A percentile compares a stretch with the other conserved stretches of the same genome.
phyloP scores from a whole-genome alignment of 2,329 filamentous ascomycete genomes.

The Scytalidium sp. region DNA sequence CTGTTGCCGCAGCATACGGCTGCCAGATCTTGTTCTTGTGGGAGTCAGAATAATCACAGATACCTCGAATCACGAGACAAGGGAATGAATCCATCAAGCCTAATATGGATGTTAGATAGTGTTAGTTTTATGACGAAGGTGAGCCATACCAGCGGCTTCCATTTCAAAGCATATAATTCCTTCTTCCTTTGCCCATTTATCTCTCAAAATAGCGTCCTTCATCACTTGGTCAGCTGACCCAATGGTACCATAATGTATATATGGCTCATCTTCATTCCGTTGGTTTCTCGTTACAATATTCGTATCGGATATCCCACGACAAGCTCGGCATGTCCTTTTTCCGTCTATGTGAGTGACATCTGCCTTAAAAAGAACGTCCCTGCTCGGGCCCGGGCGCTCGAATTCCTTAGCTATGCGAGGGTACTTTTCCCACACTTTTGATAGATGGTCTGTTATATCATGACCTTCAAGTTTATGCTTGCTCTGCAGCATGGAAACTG shows the following conservation, averaged over 20 bases:
- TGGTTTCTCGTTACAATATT: constrained; percentile 2
- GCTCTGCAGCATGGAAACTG: constrained; percentile 2
- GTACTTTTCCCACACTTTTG: background rate
- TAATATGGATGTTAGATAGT: background rate
- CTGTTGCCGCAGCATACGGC: constrained; percentile 5
- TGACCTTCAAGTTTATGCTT: constrained; percentile 2
- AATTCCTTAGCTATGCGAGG: background rate
- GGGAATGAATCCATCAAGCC: constrained; percentile 2
- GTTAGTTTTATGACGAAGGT: background rate
- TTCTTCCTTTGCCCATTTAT: constrained; percentile 24
- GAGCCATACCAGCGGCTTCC: constrained; percentile 27
- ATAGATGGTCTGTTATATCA: background rate
- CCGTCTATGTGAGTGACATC: constrained; percentile 4
- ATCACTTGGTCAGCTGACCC: constrained; percentile 29
- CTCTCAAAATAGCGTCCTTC: constrained; percentile 20
- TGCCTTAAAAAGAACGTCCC: constrained; percentile 5
- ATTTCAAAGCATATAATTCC: constrained; percentile 31
- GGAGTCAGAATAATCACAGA: constrained; percentile 11
- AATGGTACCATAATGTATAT: constrained; percentile 22
- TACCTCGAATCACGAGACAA: constrained; percentile 11
- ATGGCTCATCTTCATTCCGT: background rate
- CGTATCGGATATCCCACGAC: background rate
- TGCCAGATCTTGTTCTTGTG: constrained; percentile 9
- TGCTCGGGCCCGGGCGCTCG: constrained; percentile 10
- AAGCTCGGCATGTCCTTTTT: constrained; percentile 4